phyloP scores from a whole-genome alignment of 352 stramenopile species.

The Phytopythium kandeliae region DNA sequence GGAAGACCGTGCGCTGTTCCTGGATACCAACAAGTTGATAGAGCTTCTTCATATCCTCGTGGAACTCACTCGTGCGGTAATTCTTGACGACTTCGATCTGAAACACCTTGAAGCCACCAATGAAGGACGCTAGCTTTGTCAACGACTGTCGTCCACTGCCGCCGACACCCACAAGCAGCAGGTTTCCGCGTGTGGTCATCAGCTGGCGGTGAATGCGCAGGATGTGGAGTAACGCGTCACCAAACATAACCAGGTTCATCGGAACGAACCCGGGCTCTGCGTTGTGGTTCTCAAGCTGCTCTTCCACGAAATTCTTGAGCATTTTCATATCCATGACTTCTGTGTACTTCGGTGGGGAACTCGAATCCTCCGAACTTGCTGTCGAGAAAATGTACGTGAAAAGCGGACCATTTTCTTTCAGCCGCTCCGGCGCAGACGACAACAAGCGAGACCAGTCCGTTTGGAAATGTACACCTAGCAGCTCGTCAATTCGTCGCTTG shows the following conservation, averaged over 20 bases:
- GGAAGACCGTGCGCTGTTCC: constrained; percentile 85
- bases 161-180: constrained; percentile 91
- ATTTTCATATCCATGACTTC: constrained; percentile 84
- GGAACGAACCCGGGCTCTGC: constrained; percentile 81
- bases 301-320: constrained; percentile 87
- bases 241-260: constrained; percentile 91
- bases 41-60: constrained; percentile 92
- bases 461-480: constrained; percentile 71
- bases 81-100: constrained; percentile 95
- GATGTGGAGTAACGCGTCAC: constrained; percentile 88
- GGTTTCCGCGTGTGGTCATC: constrained; percentile 84
- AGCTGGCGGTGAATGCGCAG: constrained; percentile 88
- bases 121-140: constrained; percentile 85
- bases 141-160: constrained; percentile 88
- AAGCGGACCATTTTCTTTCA: constrained; percentile 76
- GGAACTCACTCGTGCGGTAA: constrained; percentile 88
- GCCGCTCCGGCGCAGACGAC: constrained; percentile 40
- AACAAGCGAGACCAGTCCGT: constrained; percentile 72
- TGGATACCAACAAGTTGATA: constrained; percentile 74
- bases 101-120: constrained; percentile 86
- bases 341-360: constrained; percentile 36
- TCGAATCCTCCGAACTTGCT: constrained; percentile 17
- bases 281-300: constrained; percentile 91
- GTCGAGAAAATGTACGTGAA: constrained; percentile 80
- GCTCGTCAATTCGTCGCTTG: constrained; percentile 79